Conservation (phyloP, 345 rosid genomes). For the Diplotaxis tenuifolia region DNA sequence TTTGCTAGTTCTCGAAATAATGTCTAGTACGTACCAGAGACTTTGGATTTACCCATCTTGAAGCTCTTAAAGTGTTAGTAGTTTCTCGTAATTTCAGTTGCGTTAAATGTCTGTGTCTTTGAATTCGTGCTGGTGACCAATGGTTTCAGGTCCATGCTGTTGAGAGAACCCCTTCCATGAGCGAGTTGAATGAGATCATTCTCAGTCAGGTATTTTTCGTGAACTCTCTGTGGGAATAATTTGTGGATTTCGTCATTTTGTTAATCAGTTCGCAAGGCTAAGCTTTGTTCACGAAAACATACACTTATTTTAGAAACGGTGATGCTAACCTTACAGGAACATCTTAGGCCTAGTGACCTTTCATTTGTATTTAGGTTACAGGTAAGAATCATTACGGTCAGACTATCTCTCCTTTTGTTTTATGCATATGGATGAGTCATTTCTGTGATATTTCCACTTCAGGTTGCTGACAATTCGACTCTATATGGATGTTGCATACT, state of each 20-base stretch:
- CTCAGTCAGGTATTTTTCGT: constrained; percentile 74
- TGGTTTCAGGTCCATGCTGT: constrained; percentile 78
- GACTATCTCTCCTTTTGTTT: background rate
- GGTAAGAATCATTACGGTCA: constrained; percentile 43
- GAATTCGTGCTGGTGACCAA: background rate
- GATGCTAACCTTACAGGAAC: constrained; percentile 64
- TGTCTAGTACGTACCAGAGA: background rate
- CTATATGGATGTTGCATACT: constrained; percentile 89
- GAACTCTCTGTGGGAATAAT: background rate
- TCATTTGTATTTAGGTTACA: constrained; percentile 92
- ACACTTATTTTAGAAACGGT: constrained; percentile 16
- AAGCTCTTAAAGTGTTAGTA: background rate
- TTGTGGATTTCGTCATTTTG: background rate
- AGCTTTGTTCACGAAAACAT: background rate
- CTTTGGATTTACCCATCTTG: background rate
- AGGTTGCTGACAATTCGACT: constrained; percentile 94
- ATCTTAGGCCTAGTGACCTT: constrained; percentile 83
- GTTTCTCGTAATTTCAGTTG: background rate
- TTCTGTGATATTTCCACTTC: constrained; percentile 14
- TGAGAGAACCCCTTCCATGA: constrained; percentile 95
- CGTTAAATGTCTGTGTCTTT: background rate
- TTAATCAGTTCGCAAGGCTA: background rate
- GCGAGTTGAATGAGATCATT: constrained; percentile 88
- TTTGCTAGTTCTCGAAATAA: background rate
- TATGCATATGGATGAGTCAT: constrained; percentile 13